Evolutionary conservation across 352 stramenopile species (phyloP), one percentile per base, ranked within the genome.

Genomic region (Phytophthora rubi): DNA sequence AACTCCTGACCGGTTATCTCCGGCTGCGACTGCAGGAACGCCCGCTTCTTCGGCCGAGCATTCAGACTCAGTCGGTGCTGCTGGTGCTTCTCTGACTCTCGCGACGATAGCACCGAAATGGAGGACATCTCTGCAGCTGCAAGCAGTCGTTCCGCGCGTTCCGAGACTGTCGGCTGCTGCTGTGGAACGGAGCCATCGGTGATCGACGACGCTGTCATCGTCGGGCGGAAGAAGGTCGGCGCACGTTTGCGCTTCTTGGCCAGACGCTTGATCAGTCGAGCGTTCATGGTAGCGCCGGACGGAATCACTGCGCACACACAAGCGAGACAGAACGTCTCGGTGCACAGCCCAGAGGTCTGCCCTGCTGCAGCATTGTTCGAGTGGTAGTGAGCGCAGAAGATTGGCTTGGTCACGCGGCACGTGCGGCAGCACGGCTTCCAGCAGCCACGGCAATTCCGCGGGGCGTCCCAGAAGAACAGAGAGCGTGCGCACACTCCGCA

Each of bases 361-460:
- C 58, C 57, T 4, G 61, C 44, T 39, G 75, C 35, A 30, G 82
- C 61, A 26, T 57, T 54, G 44, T 65, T 74, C 7, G 37, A 58
- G 67, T 92, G 84, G 28, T 78, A 83, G 30, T 94, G 80, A 6
- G 82, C 85, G 42, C 86, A 94, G 67, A 92, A 94, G 58, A 94
- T 92, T 0, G 86, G 86, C 56, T 88, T 83, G 13, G 73, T 88
- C 23, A 92, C 81, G 44, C 81, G 81, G 68, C 86, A 94, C 0
- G 73, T 77, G 21, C 86, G 78, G 56, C 86, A 94, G 16, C 79
- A 89, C 12, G 81, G 78, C 42, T 80, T 81, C 81, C 81, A 92
- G 76, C 86, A 94, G 53, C 80, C 79, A 1, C 86, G 75, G 48
- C 86, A 94, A 47, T 74, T 81, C 28, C 80, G 78, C 13, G 83